These are phyloP conservation scores for Helenozyma rhizophorensis DNA, from an alignment of 805 yeast genomes.

Conservation along the genomic window DNA sequence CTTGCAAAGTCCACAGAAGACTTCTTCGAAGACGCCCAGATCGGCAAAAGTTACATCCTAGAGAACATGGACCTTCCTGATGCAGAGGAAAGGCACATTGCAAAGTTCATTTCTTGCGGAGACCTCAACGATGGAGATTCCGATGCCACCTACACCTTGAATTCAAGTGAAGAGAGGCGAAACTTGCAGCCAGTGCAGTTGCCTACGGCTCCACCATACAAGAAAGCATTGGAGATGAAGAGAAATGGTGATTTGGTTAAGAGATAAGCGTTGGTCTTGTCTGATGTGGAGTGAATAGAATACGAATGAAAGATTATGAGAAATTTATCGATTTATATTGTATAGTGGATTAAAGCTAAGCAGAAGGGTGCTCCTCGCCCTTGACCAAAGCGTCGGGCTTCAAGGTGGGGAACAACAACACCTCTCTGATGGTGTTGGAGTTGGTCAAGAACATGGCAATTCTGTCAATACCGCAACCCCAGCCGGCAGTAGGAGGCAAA, in stretches of 20 bases:
- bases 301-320: neutral
- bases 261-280: conserved; percentile 2
- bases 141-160: conserved; percentile 84
- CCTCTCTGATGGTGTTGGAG: conserved; percentile 96
- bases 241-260: conserved; percentile 53
- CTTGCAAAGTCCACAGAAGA: conserved; percentile 68
- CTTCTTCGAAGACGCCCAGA: conserved; percentile 62
- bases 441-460: conserved; percentile 96
- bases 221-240: conserved; percentile 83
- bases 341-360: conserved; percentile 2
- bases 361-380: conserved; percentile 27
- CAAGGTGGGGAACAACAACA: conserved; percentile 95
- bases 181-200: conserved; percentile 89
- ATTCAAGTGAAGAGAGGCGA: conserved; percentile 28
- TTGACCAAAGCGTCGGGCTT: conserved; percentile 70
- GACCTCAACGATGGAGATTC: conserved; percentile 85
- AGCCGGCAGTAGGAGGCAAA: conserved; percentile 98
- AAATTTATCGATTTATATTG: neutral
- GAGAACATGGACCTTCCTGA: conserved; percentile 46
- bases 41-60: conserved; percentile 49
- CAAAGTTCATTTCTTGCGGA: conserved; percentile 95
- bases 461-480: conserved; percentile 99
- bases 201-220: conserved; percentile 97
- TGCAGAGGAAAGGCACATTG: conserved; percentile 66
- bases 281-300: neutral